Conservation (phyloP, 768 basidiomycete species). For the Suillus brevipes region DNA sequence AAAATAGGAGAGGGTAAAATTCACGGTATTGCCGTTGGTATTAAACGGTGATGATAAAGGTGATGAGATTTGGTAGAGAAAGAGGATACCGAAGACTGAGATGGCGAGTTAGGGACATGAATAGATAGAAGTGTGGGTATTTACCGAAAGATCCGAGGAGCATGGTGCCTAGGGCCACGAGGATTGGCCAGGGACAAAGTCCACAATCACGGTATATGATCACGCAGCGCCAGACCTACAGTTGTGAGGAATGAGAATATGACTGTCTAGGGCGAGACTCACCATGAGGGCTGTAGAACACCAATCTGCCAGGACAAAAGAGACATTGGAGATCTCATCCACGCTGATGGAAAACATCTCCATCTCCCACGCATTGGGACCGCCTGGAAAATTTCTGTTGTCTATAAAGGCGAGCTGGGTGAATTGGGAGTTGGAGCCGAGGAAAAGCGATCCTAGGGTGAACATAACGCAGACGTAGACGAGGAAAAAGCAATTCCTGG, state of each 20-base stretch:
- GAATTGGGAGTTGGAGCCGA: conserved; percentile 29
- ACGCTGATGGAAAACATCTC: conserved; percentile 29
- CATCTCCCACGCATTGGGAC: conserved; percentile 23
- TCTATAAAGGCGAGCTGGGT: conserved; percentile 33
- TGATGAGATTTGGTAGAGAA: conserved; percentile 27
- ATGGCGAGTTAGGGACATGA: neutral
- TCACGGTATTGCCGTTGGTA: conserved; percentile 8
- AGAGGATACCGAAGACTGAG: conserved; percentile 26
- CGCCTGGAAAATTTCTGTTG: conserved; percentile 27
- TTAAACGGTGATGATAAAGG: conserved; percentile 22
- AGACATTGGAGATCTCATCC: conserved; percentile 26
- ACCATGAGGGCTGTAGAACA: conserved; percentile 28
- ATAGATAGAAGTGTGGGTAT: neutral
- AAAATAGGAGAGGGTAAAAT: conserved; percentile 31
- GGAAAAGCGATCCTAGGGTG: conserved; percentile 24
- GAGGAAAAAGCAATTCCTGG: conserved; percentile 25
- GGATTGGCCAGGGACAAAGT: conserved; percentile 14
- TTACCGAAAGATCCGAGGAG: conserved; percentile 28
- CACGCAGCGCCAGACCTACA: conserved; percentile 31
- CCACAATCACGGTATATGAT: conserved; percentile 28
- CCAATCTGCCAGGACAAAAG: conserved; percentile 32
- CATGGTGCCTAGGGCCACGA: conserved; percentile 23
- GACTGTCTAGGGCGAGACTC: neutral
- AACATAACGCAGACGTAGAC: conserved; percentile 25
- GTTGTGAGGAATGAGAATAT: neutral